phyloP scores from a whole-genome alignment of 2,329 filamentous ascomycete genomes.

The Alternaria consortialis region DNA sequence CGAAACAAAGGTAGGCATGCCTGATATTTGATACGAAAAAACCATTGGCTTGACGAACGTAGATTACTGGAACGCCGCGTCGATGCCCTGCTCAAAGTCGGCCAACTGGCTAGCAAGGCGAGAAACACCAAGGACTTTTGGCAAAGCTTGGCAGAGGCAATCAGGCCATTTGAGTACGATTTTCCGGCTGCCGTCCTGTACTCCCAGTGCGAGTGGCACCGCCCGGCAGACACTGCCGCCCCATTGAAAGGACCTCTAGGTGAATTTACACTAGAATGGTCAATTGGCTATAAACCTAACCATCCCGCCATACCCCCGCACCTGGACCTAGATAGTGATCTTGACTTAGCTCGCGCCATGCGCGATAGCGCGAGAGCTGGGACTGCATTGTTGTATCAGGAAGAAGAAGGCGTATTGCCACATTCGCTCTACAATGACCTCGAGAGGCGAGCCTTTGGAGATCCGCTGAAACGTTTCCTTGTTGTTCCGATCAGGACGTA shows the following conservation, averaged over 20 bases:
- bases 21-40: neutral
- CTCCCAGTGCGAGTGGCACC: constrained; percentile 7
- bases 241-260: neutral
- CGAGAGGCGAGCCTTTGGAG: constrained; percentile 21
- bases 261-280: constrained; percentile 14
- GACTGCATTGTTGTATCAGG: neutral
- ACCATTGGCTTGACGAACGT: neutral
- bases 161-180: constrained; percentile 21
- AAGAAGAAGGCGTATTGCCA: constrained; percentile 14
- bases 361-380: constrained; percentile 1
- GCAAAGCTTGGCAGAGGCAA: constrained; percentile 11
- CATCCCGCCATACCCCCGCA: constrained; percentile 13
- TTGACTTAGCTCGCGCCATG: constrained; percentile 10
- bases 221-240: neutral
- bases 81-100: constrained; percentile 15
- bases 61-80: constrained; percentile 24
- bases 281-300: constrained; percentile 13
- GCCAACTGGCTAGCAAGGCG: constrained; percentile 18
- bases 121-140: constrained; percentile 18
- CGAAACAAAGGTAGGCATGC: constrained; percentile 21
- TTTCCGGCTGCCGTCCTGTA: constrained; percentile 21
- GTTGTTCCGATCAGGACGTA: constrained; percentile 16
- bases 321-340: constrained; percentile 7
- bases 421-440: constrained; percentile 12
- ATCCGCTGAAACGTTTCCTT: constrained; percentile 13